These are phyloP conservation scores for Kalmanozyma brasiliensis DNA, from an alignment of 1,284 basidiomycete genomes.

Conservation along the genomic window DNA sequence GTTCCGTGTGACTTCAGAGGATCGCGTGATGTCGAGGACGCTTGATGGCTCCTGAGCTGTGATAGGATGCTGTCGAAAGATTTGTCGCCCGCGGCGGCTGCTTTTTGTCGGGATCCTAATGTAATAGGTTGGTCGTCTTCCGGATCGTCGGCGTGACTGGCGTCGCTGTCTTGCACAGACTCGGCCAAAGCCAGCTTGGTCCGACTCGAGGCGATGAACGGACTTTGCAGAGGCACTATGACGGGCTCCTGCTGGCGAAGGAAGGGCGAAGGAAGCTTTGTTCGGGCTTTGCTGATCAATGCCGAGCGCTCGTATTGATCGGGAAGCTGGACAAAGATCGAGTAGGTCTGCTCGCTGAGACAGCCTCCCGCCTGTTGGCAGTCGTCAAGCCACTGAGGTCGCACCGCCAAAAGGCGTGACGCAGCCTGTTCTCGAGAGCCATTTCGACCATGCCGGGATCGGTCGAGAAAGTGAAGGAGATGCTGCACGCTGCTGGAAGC, in stretches of 20 bases:
- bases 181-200: slow-evolving; percentile 16
- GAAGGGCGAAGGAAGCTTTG: slow-evolving; percentile 43
- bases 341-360: slow-evolving; percentile 51
- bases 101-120: slow-evolving; percentile 40
- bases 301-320: slow-evolving; percentile 11
- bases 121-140: slow-evolving; percentile 38
- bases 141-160: slow-evolving; percentile 4
- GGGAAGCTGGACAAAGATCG: slow-evolving; percentile 40
- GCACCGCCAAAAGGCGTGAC: slow-evolving; percentile 78
- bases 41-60: slow-evolving; percentile 26
- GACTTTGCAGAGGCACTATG: slow-evolving; percentile 20
- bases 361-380: slow-evolving; percentile 76
- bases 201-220: slow-evolving; percentile 24
- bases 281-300: slow-evolving; percentile 23
- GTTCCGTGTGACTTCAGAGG: not conserved
- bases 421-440: slow-evolving; percentile 74
- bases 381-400: slow-evolving; percentile 89
- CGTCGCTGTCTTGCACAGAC: not conserved
- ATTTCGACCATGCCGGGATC: slow-evolving; percentile 72
- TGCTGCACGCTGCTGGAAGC: slow-evolving; percentile 72
- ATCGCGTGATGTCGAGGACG: slow-evolving; percentile 4
- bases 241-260: slow-evolving; percentile 15
- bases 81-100: slow-evolving; percentile 42
- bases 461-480: slow-evolving; percentile 42
- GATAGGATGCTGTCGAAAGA: slow-evolving; percentile 44